Base-by-base conservation (phyloP, 345 rosid species). In the Ceriops tagal region DNA sequence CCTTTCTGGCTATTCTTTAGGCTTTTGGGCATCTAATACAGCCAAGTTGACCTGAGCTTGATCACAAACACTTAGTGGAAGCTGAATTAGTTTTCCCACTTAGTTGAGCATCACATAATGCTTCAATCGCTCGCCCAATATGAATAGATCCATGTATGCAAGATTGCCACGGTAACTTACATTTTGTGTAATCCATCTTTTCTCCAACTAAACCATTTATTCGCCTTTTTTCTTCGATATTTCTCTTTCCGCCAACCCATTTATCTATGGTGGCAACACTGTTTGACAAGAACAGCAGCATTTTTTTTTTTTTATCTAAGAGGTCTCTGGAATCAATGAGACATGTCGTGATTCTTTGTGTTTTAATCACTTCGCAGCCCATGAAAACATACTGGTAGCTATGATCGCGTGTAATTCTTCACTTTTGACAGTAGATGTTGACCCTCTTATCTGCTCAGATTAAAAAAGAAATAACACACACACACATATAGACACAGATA, bases 21-120 rank as follows among this genome's bases (percentile, higher is more conserved):
- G 26, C 43, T 79, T 77, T 80, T 75, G 69, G 47, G 75, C 69
- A 68, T 49, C 53, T 74, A 73, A 58, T 21, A 58, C 35, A 81
- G 86, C 78, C 88, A 84, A 78, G 77, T 82, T 80, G 86, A 78
- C 77, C 57, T 11, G 8, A 55, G 58, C 52, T 49, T 58, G 66
- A 65, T 60, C 76, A 56, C 70, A 63, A 72, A 70, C 65, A 57
- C 65, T 69, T 47, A 78, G 86, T 83, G 31, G 85, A 69, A 77
- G 79, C 77, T 78, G 86, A 86, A 80, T 80, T 49, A 68, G 90
- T 80, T 79, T 77, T 79, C 88, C 86, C 88, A 86, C 86, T 84
- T 51, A 46, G 47, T 47, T 8, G 67, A 80, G 84, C 66, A 83
- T 80, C 83, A 74, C 78, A 82, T 24, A 61, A 35, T 82, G 77